Evolutionary conservation across 2,329 filamentous ascomycete genomes (phyloP).

Genomic region (Penicillium sp.): DNA sequence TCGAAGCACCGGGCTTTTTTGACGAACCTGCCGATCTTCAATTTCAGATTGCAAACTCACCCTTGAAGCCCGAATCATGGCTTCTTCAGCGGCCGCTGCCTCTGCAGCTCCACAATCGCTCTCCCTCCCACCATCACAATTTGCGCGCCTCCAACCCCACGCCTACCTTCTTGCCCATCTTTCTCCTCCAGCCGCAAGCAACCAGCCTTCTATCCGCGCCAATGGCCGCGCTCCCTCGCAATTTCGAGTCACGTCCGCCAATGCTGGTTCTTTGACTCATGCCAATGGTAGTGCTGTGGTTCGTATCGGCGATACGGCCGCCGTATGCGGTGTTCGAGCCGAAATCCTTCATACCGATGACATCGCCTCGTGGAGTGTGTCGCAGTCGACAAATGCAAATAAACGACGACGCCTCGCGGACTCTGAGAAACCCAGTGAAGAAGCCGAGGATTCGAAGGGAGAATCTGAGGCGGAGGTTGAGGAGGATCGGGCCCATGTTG

Average conservation of each 20-base stretch:
- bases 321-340: constrained; percentile 89
- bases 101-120: constrained; percentile 45
- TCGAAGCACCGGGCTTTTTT: constrained; percentile 18
- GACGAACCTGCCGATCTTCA: constrained; percentile 8
- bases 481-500: constrained; percentile 52
- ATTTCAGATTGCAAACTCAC: constrained; percentile 1
- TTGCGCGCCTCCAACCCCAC: constrained; percentile 86
- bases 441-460: constrained; percentile 18
- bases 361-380: constrained; percentile 62
- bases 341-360: constrained; percentile 79
- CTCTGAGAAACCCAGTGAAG: constrained; percentile 13
- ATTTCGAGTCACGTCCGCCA: constrained; percentile 73
- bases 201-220: constrained; percentile 68
- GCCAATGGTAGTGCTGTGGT: constrained; percentile 89
- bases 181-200: constrained; percentile 57
- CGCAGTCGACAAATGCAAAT: constrained; percentile 37
- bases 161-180: constrained; percentile 91
- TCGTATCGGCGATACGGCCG: constrained; percentile 84
- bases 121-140: constrained; percentile 68
- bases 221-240: constrained; percentile 77
- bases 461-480: constrained; percentile 51
- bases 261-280: constrained; percentile 83
- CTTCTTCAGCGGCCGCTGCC: constrained; percentile 24
- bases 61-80: constrained; percentile 24
- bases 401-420: constrained; percentile 36